phyloP scores from a whole-genome alignment of 306 rosid species.

The Corylus avellana region DNA sequence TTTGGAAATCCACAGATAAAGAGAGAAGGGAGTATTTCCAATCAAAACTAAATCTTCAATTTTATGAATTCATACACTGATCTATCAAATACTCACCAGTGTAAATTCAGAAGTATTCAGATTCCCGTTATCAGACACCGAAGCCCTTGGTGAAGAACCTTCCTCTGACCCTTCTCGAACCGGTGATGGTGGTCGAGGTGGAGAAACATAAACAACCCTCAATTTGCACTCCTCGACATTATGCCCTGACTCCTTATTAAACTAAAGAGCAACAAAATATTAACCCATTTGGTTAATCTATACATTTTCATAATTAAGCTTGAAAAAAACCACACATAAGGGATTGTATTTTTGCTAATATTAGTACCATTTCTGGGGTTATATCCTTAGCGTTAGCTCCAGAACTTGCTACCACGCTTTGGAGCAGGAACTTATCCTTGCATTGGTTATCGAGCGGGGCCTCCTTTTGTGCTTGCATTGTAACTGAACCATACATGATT shows the following conservation, averaged over 20 bases:
- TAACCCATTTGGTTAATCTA: constrained; percentile 19
- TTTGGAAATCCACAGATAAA: too few species aligned
- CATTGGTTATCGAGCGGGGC: constrained; percentile 79
- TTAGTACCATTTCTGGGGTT: constrained; percentile 69
- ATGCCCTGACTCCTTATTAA: constrained; percentile 75
- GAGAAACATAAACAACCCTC: constrained; percentile 82
- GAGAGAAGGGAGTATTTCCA: too few species aligned
- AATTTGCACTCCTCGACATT: constrained; percentile 74
- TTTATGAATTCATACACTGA: constrained; percentile 6
- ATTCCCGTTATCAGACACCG: constrained; percentile 77
- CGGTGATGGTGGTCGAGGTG: constrained; percentile 82
- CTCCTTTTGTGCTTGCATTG: constrained; percentile 96
- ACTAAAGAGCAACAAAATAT: constrained; percentile 43
- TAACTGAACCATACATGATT: constrained; percentile 45
- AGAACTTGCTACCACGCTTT: constrained; percentile 56
- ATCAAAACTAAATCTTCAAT: too few species aligned
- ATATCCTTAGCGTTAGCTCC: constrained; percentile 66
- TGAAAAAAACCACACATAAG: background rate
- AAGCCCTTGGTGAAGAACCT: constrained; percentile 83
- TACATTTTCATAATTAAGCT: background rate
- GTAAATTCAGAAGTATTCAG: constrained; percentile 52
- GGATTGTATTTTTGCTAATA: background rate
- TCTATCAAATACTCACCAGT: constrained; percentile 46
- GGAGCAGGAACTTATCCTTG: constrained; percentile 93
- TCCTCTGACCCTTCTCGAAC: constrained; percentile 90